phyloP scores from a whole-genome alignment of 768 basidiomycete species.

The Saitozyma sp. region DNA sequence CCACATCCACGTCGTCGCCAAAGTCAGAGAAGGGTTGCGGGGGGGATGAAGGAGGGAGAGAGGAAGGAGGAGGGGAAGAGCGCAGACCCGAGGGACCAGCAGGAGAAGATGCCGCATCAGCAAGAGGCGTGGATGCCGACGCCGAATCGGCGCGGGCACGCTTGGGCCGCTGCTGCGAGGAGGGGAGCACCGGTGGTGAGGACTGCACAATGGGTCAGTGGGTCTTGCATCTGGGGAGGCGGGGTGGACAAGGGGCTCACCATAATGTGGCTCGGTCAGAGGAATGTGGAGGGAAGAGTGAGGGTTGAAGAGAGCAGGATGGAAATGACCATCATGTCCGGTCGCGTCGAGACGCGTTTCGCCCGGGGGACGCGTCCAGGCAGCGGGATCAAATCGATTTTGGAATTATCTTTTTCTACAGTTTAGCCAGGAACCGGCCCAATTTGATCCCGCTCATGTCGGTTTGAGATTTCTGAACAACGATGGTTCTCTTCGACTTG shows the following conservation, averaged over 20 bases:
- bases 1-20: slow-evolving; percentile 70
- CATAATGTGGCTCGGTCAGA: slow-evolving; percentile 13
- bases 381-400: slow-evolving; percentile 2
- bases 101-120: slow-evolving; percentile 20
- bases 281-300: neutral
- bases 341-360: slow-evolving; percentile 18
- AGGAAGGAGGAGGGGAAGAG: slow-evolving; percentile 59
- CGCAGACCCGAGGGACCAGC: slow-evolving; percentile 40
- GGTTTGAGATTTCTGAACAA: neutral
- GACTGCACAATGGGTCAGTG: slow-evolving; percentile 20
- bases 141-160: slow-evolving; percentile 30
- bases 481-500: too few relatives aligned
- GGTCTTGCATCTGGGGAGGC: too few relatives aligned
- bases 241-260: slow-evolving; percentile 5
- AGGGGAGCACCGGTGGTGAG: slow-evolving; percentile 43
- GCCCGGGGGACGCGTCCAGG: too few relatives aligned
- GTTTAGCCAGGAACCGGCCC: too few relatives aligned
- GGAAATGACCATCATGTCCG: slow-evolving; percentile 2
- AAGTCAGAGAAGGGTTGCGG: slow-evolving; percentile 82
- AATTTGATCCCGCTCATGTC: slow-evolving; percentile 2
- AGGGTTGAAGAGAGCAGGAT: slow-evolving; percentile 18
- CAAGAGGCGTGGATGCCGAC: slow-evolving; percentile 4
- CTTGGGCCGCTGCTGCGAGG: slow-evolving; percentile 46
- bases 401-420: slow-evolving; percentile 6
- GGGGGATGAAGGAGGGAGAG: slow-evolving; percentile 82